Conservation (phyloP, 306 rosid species). For the Ormosia semicastrata region DNA sequence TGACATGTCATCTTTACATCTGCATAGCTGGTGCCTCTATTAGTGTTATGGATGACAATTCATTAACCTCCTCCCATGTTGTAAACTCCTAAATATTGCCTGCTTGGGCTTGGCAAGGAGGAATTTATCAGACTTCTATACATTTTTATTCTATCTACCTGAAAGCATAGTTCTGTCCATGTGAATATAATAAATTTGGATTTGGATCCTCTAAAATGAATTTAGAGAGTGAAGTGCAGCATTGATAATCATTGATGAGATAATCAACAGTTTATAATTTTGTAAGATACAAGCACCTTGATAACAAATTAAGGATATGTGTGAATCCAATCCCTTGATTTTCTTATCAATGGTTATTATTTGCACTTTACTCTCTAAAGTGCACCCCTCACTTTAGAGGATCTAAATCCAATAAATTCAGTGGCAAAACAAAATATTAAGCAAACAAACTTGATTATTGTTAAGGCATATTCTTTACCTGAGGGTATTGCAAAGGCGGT, state of each 20-base stretch:
- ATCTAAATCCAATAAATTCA: not conserved
- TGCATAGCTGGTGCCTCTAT: not conserved
- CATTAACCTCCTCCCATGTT: not conserved
- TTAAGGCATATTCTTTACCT: conserved; percentile 46
- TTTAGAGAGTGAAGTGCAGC: not conserved
- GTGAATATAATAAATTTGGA: not conserved
- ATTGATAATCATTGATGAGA: not conserved
- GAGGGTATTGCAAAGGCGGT: conserved; percentile 83
- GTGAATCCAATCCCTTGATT: not conserved
- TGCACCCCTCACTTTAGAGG: not conserved
- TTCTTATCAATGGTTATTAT: not conserved
- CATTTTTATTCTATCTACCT: not conserved
- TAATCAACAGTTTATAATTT: not conserved
- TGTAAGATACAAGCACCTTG: not conserved
- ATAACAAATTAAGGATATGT: not conserved
- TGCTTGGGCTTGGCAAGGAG: not conserved
- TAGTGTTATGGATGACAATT: not conserved
- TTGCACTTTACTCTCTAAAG: not conserved
- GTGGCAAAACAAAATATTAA: not conserved
- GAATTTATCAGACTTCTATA: not conserved
- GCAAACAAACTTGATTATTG: conserved; percentile 9
- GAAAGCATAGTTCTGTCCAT: not conserved
- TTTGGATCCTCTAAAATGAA: not conserved
- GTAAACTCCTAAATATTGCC: conserved; percentile 13
- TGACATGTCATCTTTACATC: not conserved